Percentiles rank a stretch among this genome's conserved stretches.
These are phyloP conservation scores for Opeltia flavorubescens DNA, from an alignment of 495 filamentous ascomycete species.

Conservation along the genomic window DNA sequence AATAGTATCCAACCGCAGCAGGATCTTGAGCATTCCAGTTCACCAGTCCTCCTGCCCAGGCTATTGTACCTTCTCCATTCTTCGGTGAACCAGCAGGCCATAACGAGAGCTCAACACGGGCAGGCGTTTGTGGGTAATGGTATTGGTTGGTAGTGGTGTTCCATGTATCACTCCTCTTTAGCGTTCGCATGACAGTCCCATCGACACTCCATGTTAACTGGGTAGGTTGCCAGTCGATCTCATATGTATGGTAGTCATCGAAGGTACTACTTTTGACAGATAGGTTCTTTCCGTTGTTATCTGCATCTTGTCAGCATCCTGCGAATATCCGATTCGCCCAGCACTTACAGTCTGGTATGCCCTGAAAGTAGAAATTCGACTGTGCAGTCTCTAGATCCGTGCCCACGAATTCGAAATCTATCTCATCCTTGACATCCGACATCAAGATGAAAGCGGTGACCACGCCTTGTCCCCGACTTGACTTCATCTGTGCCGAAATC, in stretches of 20 bases:
- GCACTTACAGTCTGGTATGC: constrained; percentile 75
- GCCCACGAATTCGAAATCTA: constrained; percentile 92
- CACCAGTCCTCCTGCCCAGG: constrained; percentile 83
- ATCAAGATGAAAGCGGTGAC: constrained; percentile 93
- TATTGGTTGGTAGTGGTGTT: constrained; percentile 72
- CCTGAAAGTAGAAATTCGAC: constrained; percentile 96
- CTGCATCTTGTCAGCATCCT: constrained; percentile 30
- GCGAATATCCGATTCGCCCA: not conserved
- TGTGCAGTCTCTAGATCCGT: constrained; percentile 62
- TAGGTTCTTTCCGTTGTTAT: constrained; percentile 58
- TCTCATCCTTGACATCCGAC: constrained; percentile 91
- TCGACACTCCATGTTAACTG: constrained; percentile 75
- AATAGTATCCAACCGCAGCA: constrained; percentile 77
- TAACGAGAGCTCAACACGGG: constrained; percentile 87
- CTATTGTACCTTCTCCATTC: constrained; percentile 73
- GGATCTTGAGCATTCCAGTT: constrained; percentile 78
- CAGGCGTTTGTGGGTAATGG: constrained; percentile 81
- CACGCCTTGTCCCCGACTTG: constrained; percentile 70
- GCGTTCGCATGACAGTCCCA: constrained; percentile 55
- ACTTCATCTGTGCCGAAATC: constrained; percentile 74
- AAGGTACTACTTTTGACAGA: constrained; percentile 56
- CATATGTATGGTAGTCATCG: constrained; percentile 73
- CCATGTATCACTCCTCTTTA: constrained; percentile 65
- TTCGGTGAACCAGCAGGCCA: constrained; percentile 79
- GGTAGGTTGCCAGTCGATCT: constrained; percentile 85